These are phyloP conservation scores for Soucietia sequanensis DNA, from an alignment of 805 yeast genomes.

Conservation along the genomic window DNA sequence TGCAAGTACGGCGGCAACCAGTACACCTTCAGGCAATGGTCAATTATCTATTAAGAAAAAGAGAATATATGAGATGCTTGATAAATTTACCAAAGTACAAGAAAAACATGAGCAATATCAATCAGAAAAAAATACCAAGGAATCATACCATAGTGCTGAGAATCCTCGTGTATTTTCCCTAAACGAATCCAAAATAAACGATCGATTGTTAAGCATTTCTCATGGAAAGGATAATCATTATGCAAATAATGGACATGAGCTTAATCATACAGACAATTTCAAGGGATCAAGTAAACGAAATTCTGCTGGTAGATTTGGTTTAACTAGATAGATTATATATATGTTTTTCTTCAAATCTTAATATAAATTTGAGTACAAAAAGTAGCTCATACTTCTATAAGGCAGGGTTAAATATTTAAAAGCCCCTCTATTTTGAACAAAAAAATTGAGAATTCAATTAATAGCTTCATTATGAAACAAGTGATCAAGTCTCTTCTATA, in stretches of 20 bases:
- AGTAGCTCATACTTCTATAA: too few relatives aligned
- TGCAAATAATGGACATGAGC: not conserved
- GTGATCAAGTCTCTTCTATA: too few relatives aligned
- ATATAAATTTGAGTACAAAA: too few relatives aligned
- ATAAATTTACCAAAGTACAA: conserved; percentile 34
- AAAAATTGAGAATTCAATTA: too few relatives aligned
- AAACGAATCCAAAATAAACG: not conserved
- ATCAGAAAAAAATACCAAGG: conserved; percentile 1
- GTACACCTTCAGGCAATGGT: conserved; percentile 17
- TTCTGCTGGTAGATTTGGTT: too few relatives aligned
- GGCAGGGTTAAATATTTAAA: too few relatives aligned
- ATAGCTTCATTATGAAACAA: too few relatives aligned
- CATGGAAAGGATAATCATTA: not conserved
- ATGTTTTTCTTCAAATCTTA: too few relatives aligned
- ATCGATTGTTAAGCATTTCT: not conserved
- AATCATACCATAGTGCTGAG: not conserved
- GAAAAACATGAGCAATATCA: conserved; percentile 26
- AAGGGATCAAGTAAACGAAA: too few relatives aligned
- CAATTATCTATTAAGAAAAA: conserved; percentile 38
- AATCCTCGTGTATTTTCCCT: not conserved
- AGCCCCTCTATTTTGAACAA: too few relatives aligned
- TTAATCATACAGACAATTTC: too few relatives aligned
- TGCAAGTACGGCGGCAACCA: conserved; percentile 9
- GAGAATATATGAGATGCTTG: conserved; percentile 41
- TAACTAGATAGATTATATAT: too few relatives aligned